Percentiles rank a stretch among this genome's conserved stretches.
Conservation (phyloP, 108 stramenopile genomes). For the Skeletonema grethae region DNA sequence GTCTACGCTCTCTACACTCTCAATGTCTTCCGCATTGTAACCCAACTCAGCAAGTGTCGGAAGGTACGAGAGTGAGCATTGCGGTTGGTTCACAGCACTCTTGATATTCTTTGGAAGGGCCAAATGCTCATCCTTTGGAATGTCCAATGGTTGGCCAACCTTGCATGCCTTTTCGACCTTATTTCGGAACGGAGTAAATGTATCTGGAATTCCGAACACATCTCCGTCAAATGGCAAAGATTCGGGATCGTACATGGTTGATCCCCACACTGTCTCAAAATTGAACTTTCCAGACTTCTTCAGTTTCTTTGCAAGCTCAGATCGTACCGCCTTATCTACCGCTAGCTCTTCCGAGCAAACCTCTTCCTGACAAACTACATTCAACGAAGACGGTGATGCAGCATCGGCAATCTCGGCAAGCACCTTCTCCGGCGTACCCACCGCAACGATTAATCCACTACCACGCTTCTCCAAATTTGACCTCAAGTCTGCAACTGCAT, state of each 20-base stretch:
- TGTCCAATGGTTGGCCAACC: constrained; percentile 66
- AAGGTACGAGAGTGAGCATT: constrained; percentile 42
- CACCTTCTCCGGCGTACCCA: constrained; percentile 68
- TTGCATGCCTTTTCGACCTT: constrained; percentile 84
- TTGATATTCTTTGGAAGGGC: constrained; percentile 28
- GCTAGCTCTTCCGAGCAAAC: constrained; percentile 73
- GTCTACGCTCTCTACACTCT: constrained; percentile 52
- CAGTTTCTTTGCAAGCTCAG: constrained; percentile 32
- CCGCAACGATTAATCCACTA: constrained; percentile 63
- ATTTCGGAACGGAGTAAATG: constrained; percentile 92
- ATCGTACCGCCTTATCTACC: constrained; percentile 61
- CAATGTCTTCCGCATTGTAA: constrained; percentile 64
- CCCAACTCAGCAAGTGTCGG: constrained; percentile 77
- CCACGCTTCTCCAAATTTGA: constrained; percentile 59
- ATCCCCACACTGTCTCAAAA: constrained; percentile 85
- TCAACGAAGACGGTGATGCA: background rate
- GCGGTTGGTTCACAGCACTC: background rate
- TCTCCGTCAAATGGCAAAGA: constrained; percentile 79
- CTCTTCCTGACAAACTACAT: constrained; percentile 72
- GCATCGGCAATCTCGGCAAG: constrained; percentile 38
- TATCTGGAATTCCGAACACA: constrained; percentile 76
- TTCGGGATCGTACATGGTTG: constrained; percentile 85
- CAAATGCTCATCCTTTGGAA: constrained; percentile 52
- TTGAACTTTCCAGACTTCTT: constrained; percentile 24
- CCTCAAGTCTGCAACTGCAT: constrained; percentile 72